phyloP scores from a whole-genome alignment of 108 stramenopile species.

The Ochromonas danica region DNA sequence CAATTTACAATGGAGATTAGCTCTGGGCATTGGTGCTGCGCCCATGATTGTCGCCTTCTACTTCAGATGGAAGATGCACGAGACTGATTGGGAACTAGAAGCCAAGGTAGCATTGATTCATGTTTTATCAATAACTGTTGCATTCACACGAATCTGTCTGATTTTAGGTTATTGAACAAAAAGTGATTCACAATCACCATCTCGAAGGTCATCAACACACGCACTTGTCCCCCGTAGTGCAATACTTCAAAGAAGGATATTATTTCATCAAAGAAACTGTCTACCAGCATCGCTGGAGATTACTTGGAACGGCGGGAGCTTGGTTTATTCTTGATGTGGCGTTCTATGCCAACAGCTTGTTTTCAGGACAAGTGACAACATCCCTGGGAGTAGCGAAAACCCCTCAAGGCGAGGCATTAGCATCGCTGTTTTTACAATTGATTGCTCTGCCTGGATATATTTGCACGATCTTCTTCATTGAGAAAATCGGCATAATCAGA shows the following conservation, averaged over 20 bases:
- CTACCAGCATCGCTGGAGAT: slow-evolving; percentile 13
- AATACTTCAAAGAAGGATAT: slow-evolving; percentile 17
- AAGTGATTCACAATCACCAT: slow-evolving; percentile 16
- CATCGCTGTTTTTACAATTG: slow-evolving; percentile 38
- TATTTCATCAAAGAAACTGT: slow-evolving; percentile 17
- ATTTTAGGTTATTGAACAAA: slow-evolving; percentile 17
- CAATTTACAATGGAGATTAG: neutral
- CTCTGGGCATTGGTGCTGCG: slow-evolving; percentile 32
- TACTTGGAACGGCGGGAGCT: slow-evolving; percentile 58
- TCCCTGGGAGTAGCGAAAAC: slow-evolving; percentile 13
- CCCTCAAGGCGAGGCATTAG: slow-evolving; percentile 25
- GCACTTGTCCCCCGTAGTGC: slow-evolving; percentile 12
- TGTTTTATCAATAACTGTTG: slow-evolving; percentile 17
- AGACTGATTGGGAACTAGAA: slow-evolving; percentile 4
- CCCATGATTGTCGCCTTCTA: too few species aligned
- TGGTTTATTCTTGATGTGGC: slow-evolving; percentile 64
- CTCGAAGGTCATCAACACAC: slow-evolving; percentile 14
- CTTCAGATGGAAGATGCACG: slow-evolving; percentile 23
- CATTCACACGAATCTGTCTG: slow-evolving; percentile 15
- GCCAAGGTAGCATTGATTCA: slow-evolving; percentile 20
- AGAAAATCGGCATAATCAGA: slow-evolving; percentile 48
- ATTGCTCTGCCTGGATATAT: slow-evolving; percentile 59
- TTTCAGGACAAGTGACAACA: slow-evolving; percentile 24
- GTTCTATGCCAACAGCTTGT: slow-evolving; percentile 58
- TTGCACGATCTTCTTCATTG: slow-evolving; percentile 47